Evolutionary conservation across 139 green algal species (phyloP).

Genomic region (Spirogloea muscicola): DNA sequence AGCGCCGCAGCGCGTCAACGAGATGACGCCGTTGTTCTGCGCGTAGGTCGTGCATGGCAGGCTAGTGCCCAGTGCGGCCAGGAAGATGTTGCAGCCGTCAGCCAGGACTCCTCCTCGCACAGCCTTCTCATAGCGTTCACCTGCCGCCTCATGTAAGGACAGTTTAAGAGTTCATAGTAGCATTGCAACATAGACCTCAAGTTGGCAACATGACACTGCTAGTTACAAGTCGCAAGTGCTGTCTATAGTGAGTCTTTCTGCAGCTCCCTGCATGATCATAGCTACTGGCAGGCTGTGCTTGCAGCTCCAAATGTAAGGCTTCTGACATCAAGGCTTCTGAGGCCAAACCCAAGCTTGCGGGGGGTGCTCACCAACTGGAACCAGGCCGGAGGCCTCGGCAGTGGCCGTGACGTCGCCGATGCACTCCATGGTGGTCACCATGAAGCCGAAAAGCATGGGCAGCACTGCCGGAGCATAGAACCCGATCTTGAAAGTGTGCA

Average conservation of each 20-base stretch:
- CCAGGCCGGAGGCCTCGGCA: conserved; percentile 15
- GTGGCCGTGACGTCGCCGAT: conserved; percentile 26
- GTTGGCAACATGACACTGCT: neutral
- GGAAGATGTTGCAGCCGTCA: conserved; percentile 10
- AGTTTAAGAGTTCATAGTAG: neutral
- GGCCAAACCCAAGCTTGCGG: no score
- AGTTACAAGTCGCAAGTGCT: neutral
- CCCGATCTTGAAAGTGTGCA: conserved; percentile 62
- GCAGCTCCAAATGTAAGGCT: neutral
- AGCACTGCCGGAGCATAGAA: conserved; percentile 62
- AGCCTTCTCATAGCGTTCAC: neutral
- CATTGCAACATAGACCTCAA: neutral
- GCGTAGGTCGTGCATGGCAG: conserved; percentile 14
- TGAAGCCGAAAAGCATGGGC: conserved; percentile 58
- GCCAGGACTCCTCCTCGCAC: conserved; percentile 18
- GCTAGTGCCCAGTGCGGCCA: conserved; percentile 7
- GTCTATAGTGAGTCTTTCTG: neutral
- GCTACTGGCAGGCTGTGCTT: neutral
- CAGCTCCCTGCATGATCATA: neutral
- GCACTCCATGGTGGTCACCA: conserved; percentile 55
- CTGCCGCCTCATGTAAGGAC: neutral
- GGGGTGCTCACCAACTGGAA: conserved; percentile 22
- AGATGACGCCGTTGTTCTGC: conserved; percentile 35
- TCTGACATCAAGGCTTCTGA: neutral
- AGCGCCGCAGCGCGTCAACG: conserved; percentile 2